Evolutionary conservation across 78 protist genomes (phyloP).

Genomic region (Dictyostelium citrinum): DNA sequence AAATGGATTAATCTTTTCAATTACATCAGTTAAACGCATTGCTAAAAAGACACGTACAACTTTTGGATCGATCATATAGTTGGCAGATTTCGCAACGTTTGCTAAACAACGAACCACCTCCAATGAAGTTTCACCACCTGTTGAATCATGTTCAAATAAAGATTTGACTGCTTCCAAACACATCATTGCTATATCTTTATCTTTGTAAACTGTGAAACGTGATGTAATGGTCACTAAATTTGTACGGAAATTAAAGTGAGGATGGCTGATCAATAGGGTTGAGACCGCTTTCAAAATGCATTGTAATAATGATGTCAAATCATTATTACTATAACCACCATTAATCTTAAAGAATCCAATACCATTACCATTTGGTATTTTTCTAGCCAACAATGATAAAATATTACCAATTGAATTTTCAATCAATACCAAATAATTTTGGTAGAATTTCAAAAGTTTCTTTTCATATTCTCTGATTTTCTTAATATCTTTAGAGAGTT

Average conservation of each 20-base stretch:
- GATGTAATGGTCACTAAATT: slow-evolving; percentile 28
- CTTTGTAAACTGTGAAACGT: slow-evolving; percentile 37
- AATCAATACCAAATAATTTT: slow-evolving; percentile 60
- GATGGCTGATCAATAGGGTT: slow-evolving; percentile 10
- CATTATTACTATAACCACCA: neutral
- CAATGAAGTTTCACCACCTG: slow-evolving; percentile 64
- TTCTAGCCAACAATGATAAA: neutral
- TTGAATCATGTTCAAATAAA: slow-evolving; percentile 30
- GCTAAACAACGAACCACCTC: slow-evolving; percentile 42
- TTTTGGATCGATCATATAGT: slow-evolving; percentile 43
- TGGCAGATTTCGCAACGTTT: slow-evolving; percentile 53
- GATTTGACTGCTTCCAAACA: neutral
- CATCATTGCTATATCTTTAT: slow-evolving; percentile 16
- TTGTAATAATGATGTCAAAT: neutral
- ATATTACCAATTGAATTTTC: slow-evolving; percentile 47
- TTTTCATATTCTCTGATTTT: slow-evolving; percentile 45
- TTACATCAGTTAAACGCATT: slow-evolving; percentile 31
- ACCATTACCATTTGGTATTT: neutral
- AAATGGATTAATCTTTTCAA: slow-evolving; percentile 65
- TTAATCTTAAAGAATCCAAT: neutral
- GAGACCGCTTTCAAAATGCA: neutral
- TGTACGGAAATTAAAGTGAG: slow-evolving; percentile 68
- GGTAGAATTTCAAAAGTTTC: slow-evolving; percentile 56
- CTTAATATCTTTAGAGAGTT: slow-evolving; percentile 21
- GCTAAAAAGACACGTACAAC: slow-evolving; percentile 28